These are phyloP conservation scores for Acer saccharum DNA, from an alignment of 345 rosid genomes.

Conservation along the genomic window DNA sequence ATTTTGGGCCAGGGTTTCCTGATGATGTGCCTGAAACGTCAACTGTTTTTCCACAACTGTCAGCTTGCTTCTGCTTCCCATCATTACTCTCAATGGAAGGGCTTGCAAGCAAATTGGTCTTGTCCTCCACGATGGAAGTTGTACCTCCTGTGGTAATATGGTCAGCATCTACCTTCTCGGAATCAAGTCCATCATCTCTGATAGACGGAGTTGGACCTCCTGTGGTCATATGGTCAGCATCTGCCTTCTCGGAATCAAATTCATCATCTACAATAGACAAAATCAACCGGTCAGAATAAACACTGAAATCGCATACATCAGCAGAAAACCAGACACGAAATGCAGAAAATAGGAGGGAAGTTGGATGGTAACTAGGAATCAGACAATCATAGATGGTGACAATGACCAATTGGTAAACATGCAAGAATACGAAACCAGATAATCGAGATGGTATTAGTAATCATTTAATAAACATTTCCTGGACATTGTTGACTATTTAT, in stretches of 20 bases:
- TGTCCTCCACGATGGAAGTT: constrained; percentile 19
- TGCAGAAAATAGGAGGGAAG: neutral
- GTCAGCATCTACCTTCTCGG: constrained; percentile 22
- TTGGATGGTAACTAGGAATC: too few species aligned
- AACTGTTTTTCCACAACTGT: constrained; percentile 11
- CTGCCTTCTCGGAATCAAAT: constrained; percentile 22
- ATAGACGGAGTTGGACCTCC: constrained; percentile 23
- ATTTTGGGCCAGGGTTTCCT: constrained; percentile 10
- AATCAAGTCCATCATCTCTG: constrained; percentile 30
- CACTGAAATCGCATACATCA: neutral
- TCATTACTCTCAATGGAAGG: constrained; percentile 11
- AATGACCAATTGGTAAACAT: neutral
- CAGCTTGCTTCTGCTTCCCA: constrained; percentile 18
- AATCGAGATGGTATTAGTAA: neutral
- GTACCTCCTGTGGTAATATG: constrained; percentile 23
- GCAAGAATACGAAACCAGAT: neutral
- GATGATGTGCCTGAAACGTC: too few species aligned
- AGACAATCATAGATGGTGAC: neutral
- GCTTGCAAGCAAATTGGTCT: constrained; percentile 12
- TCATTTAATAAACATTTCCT: too few species aligned
- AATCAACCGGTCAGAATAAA: neutral
- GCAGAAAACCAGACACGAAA: neutral
- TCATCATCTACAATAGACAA: constrained; percentile 29
- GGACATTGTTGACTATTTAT: too few species aligned
- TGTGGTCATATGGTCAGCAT: constrained; percentile 8